A percentile compares a stretch with the other conserved stretches of the same genome.
Conservation (phyloP, 2,329 filamentous ascomycete species). For the Moelleriella libera region DNA sequence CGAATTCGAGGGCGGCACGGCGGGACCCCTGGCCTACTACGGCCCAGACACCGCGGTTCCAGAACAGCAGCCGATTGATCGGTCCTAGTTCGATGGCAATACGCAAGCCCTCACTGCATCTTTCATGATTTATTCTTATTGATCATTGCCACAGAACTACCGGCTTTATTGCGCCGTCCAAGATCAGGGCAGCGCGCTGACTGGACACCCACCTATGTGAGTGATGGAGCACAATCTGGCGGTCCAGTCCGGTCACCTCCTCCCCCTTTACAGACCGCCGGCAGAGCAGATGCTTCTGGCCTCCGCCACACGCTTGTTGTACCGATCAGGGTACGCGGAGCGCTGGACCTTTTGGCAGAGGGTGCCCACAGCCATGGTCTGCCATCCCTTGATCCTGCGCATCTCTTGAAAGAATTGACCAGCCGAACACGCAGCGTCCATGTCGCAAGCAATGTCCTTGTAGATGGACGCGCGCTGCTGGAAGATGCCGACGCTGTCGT, state of each 20-base stretch:
- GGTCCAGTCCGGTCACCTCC: too few species aligned
- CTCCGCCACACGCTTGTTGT: slow-evolving; percentile 5
- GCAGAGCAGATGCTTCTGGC: slow-evolving; percentile 8
- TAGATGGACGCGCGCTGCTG: slow-evolving; percentile 10
- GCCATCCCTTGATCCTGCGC: slow-evolving; percentile 8
- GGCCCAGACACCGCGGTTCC: background rate
- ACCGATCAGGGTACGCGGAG: slow-evolving; percentile 8
- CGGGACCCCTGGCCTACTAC: background rate
- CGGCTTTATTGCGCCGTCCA: too few species aligned
- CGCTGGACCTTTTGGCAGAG: slow-evolving; percentile 11
- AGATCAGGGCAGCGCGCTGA: too few species aligned
- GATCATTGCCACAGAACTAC: too few species aligned
- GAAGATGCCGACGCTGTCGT: slow-evolving; percentile 11
- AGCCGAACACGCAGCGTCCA: slow-evolving; percentile 9
- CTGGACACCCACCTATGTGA: too few species aligned
- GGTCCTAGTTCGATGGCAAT: background rate
- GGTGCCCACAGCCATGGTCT: slow-evolving; percentile 8
- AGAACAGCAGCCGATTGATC: background rate
- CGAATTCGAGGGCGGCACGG: slow-evolving; percentile 2
- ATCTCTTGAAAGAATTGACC: slow-evolving; percentile 9
- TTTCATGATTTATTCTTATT: background rate
- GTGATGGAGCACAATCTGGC: too few species aligned
- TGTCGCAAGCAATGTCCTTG: slow-evolving; percentile 9
- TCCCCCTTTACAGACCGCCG: slow-evolving; percentile 5
- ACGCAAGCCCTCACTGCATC: background rate